These are phyloP conservation scores for Debaryomyces robertsiae DNA, from an alignment of 1,139 yeast species.

Conservation along the genomic window DNA sequence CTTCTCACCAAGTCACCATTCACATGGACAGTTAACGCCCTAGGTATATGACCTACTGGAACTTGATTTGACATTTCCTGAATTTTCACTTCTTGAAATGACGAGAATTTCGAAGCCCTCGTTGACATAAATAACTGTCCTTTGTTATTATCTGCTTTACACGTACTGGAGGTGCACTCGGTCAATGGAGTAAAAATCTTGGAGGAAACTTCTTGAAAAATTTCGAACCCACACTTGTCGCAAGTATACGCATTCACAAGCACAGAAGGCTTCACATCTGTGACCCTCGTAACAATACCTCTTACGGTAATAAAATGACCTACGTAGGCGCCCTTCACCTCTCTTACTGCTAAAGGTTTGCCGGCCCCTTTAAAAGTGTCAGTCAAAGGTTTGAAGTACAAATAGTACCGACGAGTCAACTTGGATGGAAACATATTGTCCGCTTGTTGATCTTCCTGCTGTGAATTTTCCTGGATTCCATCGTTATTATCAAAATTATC, in stretches of 20 bases:
- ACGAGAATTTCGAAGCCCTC: constrained; percentile 91
- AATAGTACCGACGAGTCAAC: constrained; percentile 79
- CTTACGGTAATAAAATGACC: constrained; percentile 89
- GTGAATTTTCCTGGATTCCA: constrained; percentile 15
- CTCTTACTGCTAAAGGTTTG: constrained; percentile 82
- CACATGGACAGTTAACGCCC: constrained; percentile 79
- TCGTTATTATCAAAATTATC: constrained; percentile 29
- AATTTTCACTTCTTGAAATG: constrained; percentile 92
- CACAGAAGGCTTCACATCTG: constrained; percentile 94
- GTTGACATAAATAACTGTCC: constrained; percentile 94
- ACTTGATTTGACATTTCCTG: constrained; percentile 97
- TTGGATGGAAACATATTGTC: constrained; percentile 75
- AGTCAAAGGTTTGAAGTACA: constrained; percentile 83
- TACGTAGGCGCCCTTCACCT: constrained; percentile 77
- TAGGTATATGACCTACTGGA: constrained; percentile 97
- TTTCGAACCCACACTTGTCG: constrained; percentile 95
- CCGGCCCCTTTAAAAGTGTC: constrained; percentile 39
- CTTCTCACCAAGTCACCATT: constrained; percentile 88
- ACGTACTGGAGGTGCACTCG: constrained; percentile 83
- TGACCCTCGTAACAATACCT: constrained; percentile 93
- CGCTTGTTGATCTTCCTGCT: constrained; percentile 24
- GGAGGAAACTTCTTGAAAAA: constrained; percentile 90
- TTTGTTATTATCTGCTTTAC: constrained; percentile 75
- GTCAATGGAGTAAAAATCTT: constrained; percentile 81
- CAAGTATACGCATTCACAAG: constrained; percentile 94